A percentile compares a stretch with the other conserved stretches of the same genome.
These are phyloP conservation scores for Apiotrichum brassicae DNA, from an alignment of 1,284 basidiomycete species.

Conservation along the genomic window DNA sequence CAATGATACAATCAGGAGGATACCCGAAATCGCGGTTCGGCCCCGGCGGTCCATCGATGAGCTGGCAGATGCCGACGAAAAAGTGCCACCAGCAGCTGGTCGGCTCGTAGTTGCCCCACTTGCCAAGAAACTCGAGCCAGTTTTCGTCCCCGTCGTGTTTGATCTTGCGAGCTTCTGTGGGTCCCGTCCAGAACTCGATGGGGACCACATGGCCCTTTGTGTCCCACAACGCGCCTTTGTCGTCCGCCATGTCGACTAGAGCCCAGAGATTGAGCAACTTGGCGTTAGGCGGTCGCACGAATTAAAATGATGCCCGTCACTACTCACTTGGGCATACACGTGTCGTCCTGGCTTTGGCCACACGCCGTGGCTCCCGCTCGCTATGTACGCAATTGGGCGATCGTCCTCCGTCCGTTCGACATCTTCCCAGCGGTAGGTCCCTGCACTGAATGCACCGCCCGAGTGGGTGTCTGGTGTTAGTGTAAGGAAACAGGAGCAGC, in stretches of 20 bases:
- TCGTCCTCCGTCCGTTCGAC: slow-evolving; percentile 24
- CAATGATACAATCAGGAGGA: slow-evolving; percentile 35
- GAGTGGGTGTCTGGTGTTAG: slow-evolving; percentile 31
- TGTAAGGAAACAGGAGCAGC: not conserved
- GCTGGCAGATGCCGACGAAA: slow-evolving; percentile 35
- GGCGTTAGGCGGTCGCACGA: slow-evolving; percentile 28
- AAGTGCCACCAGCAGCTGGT: slow-evolving; percentile 38
- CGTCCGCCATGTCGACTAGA: slow-evolving; percentile 40
- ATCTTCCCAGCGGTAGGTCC: slow-evolving; percentile 40
- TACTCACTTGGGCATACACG: slow-evolving; percentile 32
- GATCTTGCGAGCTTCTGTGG: slow-evolving; percentile 17
- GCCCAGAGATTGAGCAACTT: slow-evolving; percentile 27
- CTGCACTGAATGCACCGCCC: slow-evolving; percentile 32
- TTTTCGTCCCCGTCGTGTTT: slow-evolving; percentile 22
- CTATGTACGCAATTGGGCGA: slow-evolving; percentile 39
- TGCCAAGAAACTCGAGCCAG: slow-evolving; percentile 40
- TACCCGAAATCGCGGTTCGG: slow-evolving; percentile 37
- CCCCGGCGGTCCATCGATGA: slow-evolving; percentile 34
- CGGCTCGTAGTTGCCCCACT: slow-evolving; percentile 40
- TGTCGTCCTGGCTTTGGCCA: slow-evolving; percentile 41
- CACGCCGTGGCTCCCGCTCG: slow-evolving; percentile 40
- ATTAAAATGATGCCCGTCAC: not conserved
- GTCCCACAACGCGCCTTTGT: slow-evolving; percentile 41
- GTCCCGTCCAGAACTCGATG: slow-evolving; percentile 33
- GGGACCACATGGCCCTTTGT: slow-evolving; percentile 33